phyloP scores from a whole-genome alignment of 352 stramenopile genomes.

The Phytophthora crassamura region DNA sequence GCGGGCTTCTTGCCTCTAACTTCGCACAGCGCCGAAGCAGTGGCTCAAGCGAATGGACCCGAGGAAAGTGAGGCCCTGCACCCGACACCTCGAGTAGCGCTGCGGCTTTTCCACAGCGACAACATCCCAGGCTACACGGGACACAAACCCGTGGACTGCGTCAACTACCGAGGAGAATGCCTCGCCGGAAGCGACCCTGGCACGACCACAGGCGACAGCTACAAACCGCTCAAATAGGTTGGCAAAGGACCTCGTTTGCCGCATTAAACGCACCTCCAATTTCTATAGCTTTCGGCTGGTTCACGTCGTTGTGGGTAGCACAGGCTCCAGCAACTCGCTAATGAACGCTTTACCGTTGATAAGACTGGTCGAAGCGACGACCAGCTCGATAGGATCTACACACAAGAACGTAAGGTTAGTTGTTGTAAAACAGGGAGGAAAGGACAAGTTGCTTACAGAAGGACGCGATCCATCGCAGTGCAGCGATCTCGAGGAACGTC shows the following conservation, averaged over 20 bases:
- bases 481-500: slow-evolving; percentile 77
- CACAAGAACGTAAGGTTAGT: slow-evolving; percentile 7
- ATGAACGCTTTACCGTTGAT: slow-evolving; percentile 64
- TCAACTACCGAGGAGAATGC: slow-evolving; percentile 82
- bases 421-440: background rate
- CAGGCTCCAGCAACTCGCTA: slow-evolving; percentile 53
- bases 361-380: slow-evolving; percentile 67
- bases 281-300: background rate
- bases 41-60: slow-evolving; percentile 61
- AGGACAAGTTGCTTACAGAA: slow-evolving; percentile 52
- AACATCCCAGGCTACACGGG: slow-evolving; percentile 88
- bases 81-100: slow-evolving; percentile 44
- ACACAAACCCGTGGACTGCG: slow-evolving; percentile 77
- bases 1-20: slow-evolving; percentile 69
- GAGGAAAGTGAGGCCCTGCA: slow-evolving; percentile 30
- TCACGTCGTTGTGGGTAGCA: slow-evolving; percentile 43
- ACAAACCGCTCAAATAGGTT: slow-evolving; percentile 59
- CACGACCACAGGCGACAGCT: slow-evolving; percentile 72
- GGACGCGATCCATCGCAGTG: slow-evolving; percentile 70
- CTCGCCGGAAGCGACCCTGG: slow-evolving; percentile 58
- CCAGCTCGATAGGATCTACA: slow-evolving; percentile 66
- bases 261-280: slow-evolving; percentile 7
- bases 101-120: slow-evolving; percentile 83
- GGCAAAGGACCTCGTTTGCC: slow-evolving; percentile 4
- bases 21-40: slow-evolving; percentile 63